A percentile compares a stretch with the other conserved stretches of the same genome.
These are phyloP conservation scores for Xanthoconium purpureum DNA, from an alignment of 768 basidiomycete species.

Conservation along the genomic window DNA sequence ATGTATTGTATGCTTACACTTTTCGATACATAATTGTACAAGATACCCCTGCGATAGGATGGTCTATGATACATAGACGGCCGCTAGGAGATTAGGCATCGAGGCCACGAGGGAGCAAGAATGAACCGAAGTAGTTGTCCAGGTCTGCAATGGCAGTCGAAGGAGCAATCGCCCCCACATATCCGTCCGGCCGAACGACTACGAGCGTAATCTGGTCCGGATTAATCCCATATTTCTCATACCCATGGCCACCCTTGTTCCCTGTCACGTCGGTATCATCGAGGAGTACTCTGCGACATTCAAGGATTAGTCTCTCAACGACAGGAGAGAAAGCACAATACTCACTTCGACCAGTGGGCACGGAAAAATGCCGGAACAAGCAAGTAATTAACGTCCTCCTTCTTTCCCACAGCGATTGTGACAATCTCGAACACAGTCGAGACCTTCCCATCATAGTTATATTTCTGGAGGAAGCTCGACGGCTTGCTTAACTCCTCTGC, in stretches of 20 bases:
- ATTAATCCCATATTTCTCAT: constrained; percentile 35
- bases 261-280: constrained; percentile 36
- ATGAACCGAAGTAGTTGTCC: constrained; percentile 46
- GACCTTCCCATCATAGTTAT: constrained; percentile 15
- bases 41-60: constrained; percentile 13
- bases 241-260: constrained; percentile 32
- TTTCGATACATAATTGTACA: constrained; percentile 20
- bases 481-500: constrained; percentile 28
- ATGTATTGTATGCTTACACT: constrained; percentile 14
- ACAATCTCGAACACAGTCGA: constrained; percentile 33
- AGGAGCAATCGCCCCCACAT: constrained; percentile 36
- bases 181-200: constrained; percentile 41
- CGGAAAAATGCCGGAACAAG: constrained; percentile 34
- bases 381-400: constrained; percentile 34
- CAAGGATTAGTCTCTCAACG: neutral
- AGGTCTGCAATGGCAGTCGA: constrained; percentile 33
- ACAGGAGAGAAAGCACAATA: constrained; percentile 1
- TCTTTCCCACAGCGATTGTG: constrained; percentile 28
- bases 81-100: neutral
- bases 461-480: constrained; percentile 30
- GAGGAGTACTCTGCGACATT: constrained; percentile 30
- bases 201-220: constrained; percentile 30
- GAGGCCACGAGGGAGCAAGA: constrained; percentile 32
- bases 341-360: constrained; percentile 43
- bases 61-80: neutral